phyloP scores from a whole-genome alignment of 257 asterid genomes.

The Solanum gracilifrons region DNA sequence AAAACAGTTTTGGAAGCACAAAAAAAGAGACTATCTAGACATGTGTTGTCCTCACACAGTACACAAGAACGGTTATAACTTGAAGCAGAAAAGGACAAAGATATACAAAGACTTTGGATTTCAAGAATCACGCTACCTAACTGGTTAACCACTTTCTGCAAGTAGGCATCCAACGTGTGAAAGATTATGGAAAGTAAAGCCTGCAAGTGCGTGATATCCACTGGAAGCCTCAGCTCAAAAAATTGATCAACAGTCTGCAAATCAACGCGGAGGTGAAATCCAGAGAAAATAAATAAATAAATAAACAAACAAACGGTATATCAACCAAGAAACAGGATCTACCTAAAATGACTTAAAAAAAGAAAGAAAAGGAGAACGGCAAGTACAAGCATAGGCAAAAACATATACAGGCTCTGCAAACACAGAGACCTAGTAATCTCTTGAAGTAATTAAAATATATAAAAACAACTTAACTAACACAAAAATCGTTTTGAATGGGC shows the following conservation, averaged over 20 bases:
- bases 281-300: background rate
- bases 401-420: background rate
- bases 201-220: slow-evolving; percentile 92
- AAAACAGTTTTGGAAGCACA: background rate
- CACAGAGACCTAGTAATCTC: background rate
- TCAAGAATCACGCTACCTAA: slow-evolving; percentile 36
- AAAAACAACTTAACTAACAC: background rate
- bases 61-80: background rate
- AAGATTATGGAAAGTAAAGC: slow-evolving; percentile 84
- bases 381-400: background rate
- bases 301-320: background rate
- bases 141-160: slow-evolving; percentile 56
- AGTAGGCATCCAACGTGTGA: slow-evolving; percentile 84
- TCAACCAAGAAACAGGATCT: background rate
- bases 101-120: background rate
- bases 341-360: background rate
- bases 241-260: slow-evolving; percentile 96
- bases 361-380: background rate
- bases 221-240: slow-evolving; percentile 73
- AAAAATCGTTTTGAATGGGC: background rate
- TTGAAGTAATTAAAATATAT: background rate
- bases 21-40: background rate
- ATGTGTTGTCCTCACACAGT: background rate
- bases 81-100: background rate
- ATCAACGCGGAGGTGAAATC: slow-evolving; percentile 13